Evolutionary conservation across 495 filamentous ascomycete species (phyloP).

Genomic region (Neurospora sp.): DNA sequence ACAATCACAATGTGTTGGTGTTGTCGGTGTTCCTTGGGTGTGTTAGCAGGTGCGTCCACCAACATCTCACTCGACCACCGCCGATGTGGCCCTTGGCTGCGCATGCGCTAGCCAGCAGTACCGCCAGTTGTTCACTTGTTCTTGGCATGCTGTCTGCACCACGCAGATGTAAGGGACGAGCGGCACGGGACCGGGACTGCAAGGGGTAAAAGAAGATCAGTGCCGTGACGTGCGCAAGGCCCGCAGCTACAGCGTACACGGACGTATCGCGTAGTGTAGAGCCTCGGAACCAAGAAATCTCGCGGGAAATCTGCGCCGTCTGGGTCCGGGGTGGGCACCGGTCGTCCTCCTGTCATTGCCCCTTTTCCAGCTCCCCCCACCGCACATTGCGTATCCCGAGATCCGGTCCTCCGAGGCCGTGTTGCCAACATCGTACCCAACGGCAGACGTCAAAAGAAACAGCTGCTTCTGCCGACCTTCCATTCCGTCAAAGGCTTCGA

Average conservation of each 20-base stretch:
- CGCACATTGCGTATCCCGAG: not conserved
- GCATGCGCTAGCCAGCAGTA: not conserved
- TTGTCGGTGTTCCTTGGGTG: not conserved
- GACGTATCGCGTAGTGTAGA: not conserved
- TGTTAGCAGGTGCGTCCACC: not conserved
- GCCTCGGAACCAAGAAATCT: not conserved
- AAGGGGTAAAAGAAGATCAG: not conserved
- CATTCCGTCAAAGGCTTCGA: not conserved
- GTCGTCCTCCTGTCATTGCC: not conserved
- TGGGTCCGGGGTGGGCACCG: not conserved
- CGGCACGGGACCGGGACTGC: not conserved
- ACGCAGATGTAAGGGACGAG: not conserved
- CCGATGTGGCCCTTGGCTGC: not conserved
- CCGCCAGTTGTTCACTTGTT: not conserved
- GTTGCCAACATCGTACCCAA: not conserved
- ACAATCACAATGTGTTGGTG: not conserved
- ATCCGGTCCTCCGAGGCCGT: not conserved
- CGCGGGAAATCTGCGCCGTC: not conserved
- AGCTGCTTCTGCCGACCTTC: not conserved
- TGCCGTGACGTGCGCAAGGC: not conserved
- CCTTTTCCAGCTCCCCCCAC: not conserved
- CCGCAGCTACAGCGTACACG: not conserved
- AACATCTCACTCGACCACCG: not conserved
- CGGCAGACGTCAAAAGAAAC: not conserved
- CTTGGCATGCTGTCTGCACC: not conserved